Conservation (phyloP, 1,139 yeast genomes). For the Blastobotrys apis region DNA sequence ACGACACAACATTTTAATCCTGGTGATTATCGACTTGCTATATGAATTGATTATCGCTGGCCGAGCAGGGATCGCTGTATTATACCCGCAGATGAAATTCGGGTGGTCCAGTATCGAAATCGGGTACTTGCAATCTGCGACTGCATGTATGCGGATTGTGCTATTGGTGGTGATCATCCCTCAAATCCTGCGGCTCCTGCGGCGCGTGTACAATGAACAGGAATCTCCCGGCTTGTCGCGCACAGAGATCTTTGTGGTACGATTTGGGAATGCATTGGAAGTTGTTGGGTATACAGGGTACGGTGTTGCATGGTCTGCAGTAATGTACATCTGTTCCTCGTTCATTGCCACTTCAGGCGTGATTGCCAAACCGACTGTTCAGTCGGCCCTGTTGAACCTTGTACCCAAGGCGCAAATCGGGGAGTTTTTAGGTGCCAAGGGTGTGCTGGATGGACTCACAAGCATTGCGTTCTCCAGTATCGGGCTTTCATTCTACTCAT, state of each 20-base stretch:
- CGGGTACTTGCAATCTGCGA: constrained; percentile 24
- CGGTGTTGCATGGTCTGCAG: constrained; percentile 19
- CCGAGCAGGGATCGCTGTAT: constrained; percentile 23
- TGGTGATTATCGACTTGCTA: constrained; percentile 20
- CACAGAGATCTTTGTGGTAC: constrained; percentile 20
- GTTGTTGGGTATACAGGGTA: constrained; percentile 24
- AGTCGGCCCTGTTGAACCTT: constrained; percentile 22
- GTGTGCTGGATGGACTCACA: constrained; percentile 23
- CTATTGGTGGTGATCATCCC: constrained; percentile 21
- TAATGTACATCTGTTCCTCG: constrained; percentile 19
- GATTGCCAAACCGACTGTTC: constrained; percentile 25
- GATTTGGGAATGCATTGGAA: constrained; percentile 22
- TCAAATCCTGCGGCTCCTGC: constrained; percentile 14
- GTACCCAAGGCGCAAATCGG: constrained; percentile 21
- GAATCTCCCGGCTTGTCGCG: constrained; percentile 14
- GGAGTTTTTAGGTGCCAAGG: constrained; percentile 25
- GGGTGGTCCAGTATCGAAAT: constrained; percentile 23
- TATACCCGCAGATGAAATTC: constrained; percentile 25
- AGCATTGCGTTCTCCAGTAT: constrained; percentile 19
- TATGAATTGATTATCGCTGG: constrained; percentile 23
- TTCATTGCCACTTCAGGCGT: constrained; percentile 26
- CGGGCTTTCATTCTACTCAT: constrained; percentile 22
- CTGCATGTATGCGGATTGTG: constrained; percentile 20
- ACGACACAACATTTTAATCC: constrained; percentile 17
- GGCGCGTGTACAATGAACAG: constrained; percentile 12